Evolutionary conservation across 176 grass and related monocot species (phyloP), one percentile per base, ranked within the genome.

Genomic region (Ensete glaucum): DNA sequence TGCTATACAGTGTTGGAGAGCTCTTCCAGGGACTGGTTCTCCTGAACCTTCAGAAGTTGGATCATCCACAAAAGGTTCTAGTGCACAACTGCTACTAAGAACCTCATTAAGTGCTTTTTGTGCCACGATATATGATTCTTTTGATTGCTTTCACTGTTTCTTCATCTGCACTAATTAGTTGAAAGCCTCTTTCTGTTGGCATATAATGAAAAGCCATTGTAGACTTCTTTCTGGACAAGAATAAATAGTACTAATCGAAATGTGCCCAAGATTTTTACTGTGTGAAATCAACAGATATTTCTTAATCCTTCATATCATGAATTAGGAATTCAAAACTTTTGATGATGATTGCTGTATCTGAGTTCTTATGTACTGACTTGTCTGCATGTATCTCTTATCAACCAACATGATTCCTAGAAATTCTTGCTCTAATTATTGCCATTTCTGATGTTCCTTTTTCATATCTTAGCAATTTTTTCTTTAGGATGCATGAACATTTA

Each of bases 1-100:
- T 34, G 86, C 90, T 17, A 87, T 99, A 76, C 90, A 94, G 57
- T 84, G 92, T 78, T 99, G 95, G 90, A 99, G 90, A 88, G 79
- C 84, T 76, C 83, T 99, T 73, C 85, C 88, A 72, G 95, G 86
- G 23, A 77, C 79, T 78, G 84, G 68, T 73, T 85, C 86, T 82
- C 90, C 89, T 74, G 95, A 91, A 89, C 86, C 87, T 53, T 99
- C 95, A 34, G 95, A 99, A 85, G 76, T 82, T 80, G 84, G 87
- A 50, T 99, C 95, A 77, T 89, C 90, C 66, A 89, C 84, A 69
- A 99, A 94, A 91, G 95, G 95, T 99, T 80, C 75, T 63, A 50
- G 62, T 69, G 53, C 63, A 72, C 34, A 83, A 62, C 25, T 24
- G 17, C 20, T 24, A 11, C 17, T 17, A 34, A 80, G 54, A 17